Evolutionary conservation across 352 stramenopile species (phyloP).

Genomic region (Phytophthora tubulina): DNA sequence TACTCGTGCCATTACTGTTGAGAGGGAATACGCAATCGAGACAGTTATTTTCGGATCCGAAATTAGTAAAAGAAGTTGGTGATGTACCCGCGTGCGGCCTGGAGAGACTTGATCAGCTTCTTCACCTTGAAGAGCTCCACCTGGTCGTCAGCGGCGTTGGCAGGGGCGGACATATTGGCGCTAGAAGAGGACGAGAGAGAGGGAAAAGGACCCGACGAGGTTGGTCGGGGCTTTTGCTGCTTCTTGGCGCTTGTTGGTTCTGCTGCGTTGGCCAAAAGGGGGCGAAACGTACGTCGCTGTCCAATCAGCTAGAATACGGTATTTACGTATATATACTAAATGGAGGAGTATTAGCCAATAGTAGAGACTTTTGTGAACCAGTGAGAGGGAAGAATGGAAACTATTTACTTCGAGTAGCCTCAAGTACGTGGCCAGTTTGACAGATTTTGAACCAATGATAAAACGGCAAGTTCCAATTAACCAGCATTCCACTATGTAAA

Average conservation of each 20-base stretch:
- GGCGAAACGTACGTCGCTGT: slow-evolving; percentile 23
- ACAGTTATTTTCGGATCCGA: background rate
- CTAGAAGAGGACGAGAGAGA: background rate
- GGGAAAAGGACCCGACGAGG: slow-evolving; percentile 2
- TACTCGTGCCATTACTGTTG: slow-evolving; percentile 97
- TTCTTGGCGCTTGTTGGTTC: slow-evolving; percentile 25
- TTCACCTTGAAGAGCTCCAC: slow-evolving; percentile 99
- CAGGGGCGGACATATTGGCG: slow-evolving; percentile 38
- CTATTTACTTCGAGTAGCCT: background rate
- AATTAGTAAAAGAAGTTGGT: slow-evolving; percentile 11
- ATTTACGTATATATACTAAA: slow-evolving; percentile 7
- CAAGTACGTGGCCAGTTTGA: background rate
- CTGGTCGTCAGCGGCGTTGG: slow-evolving; percentile 87
- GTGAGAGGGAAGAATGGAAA: background rate
- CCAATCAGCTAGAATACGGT: slow-evolving; percentile 28
- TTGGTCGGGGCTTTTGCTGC: background rate
- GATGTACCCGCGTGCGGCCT: slow-evolving; percentile 83
- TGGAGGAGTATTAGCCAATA: background rate
- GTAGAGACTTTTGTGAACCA: background rate
- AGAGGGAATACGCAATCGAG: background rate
- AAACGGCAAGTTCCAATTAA: no score
- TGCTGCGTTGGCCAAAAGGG: background rate
- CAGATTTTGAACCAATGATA: no score
- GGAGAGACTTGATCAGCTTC: slow-evolving; percentile 99
- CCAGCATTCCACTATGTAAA: no score